phyloP scores from a whole-genome alignment of 176 grass and related monocot genomes.

The Neostapfia colusana region DNA sequence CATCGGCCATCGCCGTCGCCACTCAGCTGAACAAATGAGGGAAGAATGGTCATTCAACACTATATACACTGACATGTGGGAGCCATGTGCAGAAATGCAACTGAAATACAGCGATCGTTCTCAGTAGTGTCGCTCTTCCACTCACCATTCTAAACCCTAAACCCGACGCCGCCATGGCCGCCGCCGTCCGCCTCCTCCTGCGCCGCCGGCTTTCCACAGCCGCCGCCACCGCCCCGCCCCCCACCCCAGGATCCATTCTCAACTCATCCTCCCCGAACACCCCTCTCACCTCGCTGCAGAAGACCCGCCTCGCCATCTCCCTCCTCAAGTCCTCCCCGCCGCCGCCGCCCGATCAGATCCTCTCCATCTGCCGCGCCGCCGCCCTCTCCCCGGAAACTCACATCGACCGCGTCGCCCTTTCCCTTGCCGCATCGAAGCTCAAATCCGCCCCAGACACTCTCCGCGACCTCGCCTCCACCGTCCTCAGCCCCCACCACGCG shows the following conservation, averaged over 20 bases:
- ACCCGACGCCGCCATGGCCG: constrained; percentile 49
- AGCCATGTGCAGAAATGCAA: background rate
- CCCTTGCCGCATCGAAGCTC: constrained; percentile 62
- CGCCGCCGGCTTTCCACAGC: constrained; percentile 40
- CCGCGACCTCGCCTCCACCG: constrained; percentile 52
- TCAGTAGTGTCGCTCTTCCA: background rate
- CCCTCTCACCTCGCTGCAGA: constrained; percentile 58
- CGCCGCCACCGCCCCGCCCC: constrained; percentile 35
- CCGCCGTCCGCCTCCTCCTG: constrained; percentile 48
- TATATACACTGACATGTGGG: background rate
- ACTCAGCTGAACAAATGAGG: no score
- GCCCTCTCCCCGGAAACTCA: constrained; percentile 55
- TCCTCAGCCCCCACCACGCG: constrained; percentile 46
- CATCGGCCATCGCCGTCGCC: no score
- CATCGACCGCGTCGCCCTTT: constrained; percentile 67
- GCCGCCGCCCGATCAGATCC: constrained; percentile 66
- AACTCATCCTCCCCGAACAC: constrained; percentile 61
- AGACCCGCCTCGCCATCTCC: constrained; percentile 69
- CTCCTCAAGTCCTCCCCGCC: constrained; percentile 69
- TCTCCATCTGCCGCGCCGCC: constrained; percentile 80
- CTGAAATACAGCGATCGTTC: background rate
- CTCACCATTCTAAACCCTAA: constrained; percentile 39
- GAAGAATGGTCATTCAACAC: no score
- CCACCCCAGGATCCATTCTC: constrained; percentile 56
- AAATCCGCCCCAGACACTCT: constrained; percentile 49